Evolutionary conservation across 2,329 filamentous ascomycete species (phyloP).

Genomic region (Elsinoe australis): DNA sequence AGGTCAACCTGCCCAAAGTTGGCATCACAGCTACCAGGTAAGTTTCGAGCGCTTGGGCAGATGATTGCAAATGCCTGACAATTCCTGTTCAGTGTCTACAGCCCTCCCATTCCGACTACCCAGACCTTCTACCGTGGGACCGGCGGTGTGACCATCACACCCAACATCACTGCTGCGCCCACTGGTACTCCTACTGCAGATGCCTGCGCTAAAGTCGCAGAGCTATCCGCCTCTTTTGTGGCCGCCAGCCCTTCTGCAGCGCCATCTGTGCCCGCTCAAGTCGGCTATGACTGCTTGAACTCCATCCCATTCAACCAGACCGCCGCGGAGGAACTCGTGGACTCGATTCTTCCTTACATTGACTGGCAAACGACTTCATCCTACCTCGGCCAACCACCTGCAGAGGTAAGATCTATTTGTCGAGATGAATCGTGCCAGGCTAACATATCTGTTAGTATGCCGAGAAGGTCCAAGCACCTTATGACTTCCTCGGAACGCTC

Average conservation of each 20-base stretch:
- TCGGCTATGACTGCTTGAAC: conserved; percentile 42
- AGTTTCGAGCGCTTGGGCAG: neutral
- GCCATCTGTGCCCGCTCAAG: conserved; percentile 36
- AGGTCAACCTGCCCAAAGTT: conserved; percentile 7
- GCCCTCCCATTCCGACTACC: neutral
- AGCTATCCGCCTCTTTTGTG: conserved; percentile 24
- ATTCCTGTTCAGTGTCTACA: conserved; percentile 5
- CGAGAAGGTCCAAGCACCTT: conserved; percentile 38
- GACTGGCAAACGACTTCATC: conserved; percentile 41
- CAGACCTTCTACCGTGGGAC: conserved; percentile 12
- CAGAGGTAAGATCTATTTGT: conserved; percentile 24
- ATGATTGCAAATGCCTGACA: too few species aligned
- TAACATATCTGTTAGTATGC: conserved; percentile 28
- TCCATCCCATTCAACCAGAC: conserved; percentile 40
- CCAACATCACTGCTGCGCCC: neutral
- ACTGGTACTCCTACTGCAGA: conserved; percentile 7
- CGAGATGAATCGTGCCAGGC: too few species aligned
- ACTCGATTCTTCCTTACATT: conserved; percentile 40
- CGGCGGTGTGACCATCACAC: conserved; percentile 8
- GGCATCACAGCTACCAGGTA: conserved; percentile 8
- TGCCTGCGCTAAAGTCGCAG: conserved; percentile 26
- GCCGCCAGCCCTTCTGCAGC: conserved; percentile 24
- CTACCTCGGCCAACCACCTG: conserved; percentile 40
- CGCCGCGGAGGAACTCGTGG: conserved; percentile 34
- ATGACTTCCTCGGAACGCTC: conserved; percentile 36